These are phyloP conservation scores for Irpex sp. DNA, from an alignment of 1,284 basidiomycete species.

Conservation along the genomic window DNA sequence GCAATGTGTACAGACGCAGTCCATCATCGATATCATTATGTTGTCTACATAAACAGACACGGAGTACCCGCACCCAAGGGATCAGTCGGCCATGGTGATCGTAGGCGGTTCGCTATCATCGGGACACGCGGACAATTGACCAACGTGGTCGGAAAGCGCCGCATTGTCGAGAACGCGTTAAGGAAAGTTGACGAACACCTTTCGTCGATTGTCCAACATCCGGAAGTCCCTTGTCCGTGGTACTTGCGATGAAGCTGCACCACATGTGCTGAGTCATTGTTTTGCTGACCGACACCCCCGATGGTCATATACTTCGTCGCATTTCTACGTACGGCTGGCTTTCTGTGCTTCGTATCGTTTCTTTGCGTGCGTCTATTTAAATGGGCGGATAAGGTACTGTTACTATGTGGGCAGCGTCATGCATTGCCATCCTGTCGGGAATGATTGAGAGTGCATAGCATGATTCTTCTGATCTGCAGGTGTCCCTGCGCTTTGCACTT, in stretches of 20 bases:
- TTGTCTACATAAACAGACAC: neutral
- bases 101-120: neutral
- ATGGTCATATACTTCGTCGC: too few relatives aligned
- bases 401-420: neutral
- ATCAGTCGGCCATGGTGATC: neutral
- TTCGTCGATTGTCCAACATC: neutral
- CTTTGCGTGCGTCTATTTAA: neutral
- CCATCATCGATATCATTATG: neutral
- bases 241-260: neutral
- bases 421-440: neutral
- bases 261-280: too few relatives aligned
- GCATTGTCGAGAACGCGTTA: neutral
- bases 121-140: neutral
- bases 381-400: neutral
- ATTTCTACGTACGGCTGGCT: too few relatives aligned
- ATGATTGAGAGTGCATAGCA: neutral
- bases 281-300: too few relatives aligned
- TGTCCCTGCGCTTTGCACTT: neutral
- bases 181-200: neutral
- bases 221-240: neutral
- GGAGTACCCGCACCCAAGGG: neutral
- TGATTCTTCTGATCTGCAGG: neutral
- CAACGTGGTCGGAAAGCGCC: neutral
- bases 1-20: neutral
- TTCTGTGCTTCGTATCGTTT: too few relatives aligned